A percentile compares a stretch with the other conserved stretches of the same genome.
These are phyloP conservation scores for Nakaseomyces glabratus DNA, from an alignment of 1,139 yeast species.

Conservation along the genomic window DNA sequence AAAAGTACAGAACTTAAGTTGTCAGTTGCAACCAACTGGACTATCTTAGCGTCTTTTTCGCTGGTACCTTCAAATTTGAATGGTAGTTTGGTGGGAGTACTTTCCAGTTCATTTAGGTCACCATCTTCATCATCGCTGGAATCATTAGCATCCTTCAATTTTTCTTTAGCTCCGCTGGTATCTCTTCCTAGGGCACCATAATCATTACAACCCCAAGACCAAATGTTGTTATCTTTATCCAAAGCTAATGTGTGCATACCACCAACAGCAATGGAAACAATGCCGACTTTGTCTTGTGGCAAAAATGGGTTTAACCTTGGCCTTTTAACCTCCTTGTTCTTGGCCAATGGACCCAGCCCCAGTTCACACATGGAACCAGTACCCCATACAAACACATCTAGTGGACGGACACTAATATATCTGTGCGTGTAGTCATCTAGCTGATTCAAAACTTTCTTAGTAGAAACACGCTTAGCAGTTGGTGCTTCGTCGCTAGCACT, in stretches of 20 bases:
- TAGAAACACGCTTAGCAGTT: conserved; percentile 19
- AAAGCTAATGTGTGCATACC: conserved; percentile 91
- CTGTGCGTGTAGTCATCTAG: conserved; percentile 26
- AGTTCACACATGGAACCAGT: conserved; percentile 95
- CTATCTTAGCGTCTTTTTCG: conserved; percentile 41
- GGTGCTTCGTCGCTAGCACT: conserved; percentile 15
- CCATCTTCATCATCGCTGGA: conserved; percentile 64
- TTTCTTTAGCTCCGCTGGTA: conserved; percentile 52
- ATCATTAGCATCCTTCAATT: conserved; percentile 43
- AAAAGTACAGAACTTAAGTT: conserved; percentile 75
- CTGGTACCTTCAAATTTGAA: conserved; percentile 50
- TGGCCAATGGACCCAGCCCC: conserved; percentile 85
- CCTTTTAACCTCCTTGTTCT: conserved; percentile 85
- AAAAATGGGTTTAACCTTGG: conserved; percentile 83
- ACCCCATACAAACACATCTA: conserved; percentile 90
- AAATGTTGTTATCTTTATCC: conserved; percentile 60
- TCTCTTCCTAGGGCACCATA: conserved; percentile 89
- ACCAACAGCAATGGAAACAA: conserved; percentile 85
- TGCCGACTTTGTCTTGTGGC: conserved; percentile 48
- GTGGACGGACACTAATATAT: conserved; percentile 32
- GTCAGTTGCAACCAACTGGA: conserved; percentile 88
- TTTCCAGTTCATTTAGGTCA: conserved; percentile 76
- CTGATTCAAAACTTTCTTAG: conserved; percentile 22
- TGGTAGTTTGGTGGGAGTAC: conserved; percentile 68
- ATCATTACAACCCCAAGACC: conserved; percentile 99